Percentiles rank a stretch among this genome's conserved stretches.
These are phyloP conservation scores for Erigeron philadelphicus DNA, from an alignment of 140 eudicot species.

Conservation along the genomic window DNA sequence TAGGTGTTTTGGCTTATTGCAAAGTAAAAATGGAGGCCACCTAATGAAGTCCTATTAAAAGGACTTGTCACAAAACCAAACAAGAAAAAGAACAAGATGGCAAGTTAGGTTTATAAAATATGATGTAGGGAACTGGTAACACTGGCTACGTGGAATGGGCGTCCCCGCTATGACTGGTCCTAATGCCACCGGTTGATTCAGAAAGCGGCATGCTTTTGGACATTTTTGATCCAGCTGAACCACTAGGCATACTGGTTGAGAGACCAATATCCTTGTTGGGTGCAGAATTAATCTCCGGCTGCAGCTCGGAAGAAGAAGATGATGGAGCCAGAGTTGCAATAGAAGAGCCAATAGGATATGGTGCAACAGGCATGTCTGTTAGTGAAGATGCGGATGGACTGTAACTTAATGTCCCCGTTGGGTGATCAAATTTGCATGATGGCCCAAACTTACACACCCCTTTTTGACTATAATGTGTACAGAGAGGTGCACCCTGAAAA, in stretches of 20 bases:
- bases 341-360: constrained; percentile 70
- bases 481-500: constrained; percentile 75
- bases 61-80: constrained; percentile 25
- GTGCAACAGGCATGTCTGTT: constrained; percentile 80
- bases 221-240: constrained; percentile 51
- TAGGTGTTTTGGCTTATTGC: constrained; percentile 51
- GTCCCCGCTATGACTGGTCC: constrained; percentile 1
- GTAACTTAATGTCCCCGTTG: constrained; percentile 73
- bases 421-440: constrained; percentile 87
- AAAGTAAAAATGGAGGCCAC: constrained; percentile 37
- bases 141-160: constrained; percentile 20
- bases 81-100: constrained; percentile 19
- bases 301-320: constrained; percentile 63
- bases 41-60: constrained; percentile 22
- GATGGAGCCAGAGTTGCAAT: constrained; percentile 72
- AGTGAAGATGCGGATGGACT: constrained; percentile 83
- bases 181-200: constrained; percentile 45
- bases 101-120: constrained; percentile 29
- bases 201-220: constrained; percentile 48
- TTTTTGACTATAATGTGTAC: constrained; percentile 71
- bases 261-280: constrained; percentile 38
- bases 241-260: constrained; percentile 53
- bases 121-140: constrained; percentile 21
- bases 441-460: constrained; percentile 87
- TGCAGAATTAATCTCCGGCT: constrained; percentile 45